phyloP scores from a whole-genome alignment of 140 eudicot species.

The Flaveria floridana region DNA sequence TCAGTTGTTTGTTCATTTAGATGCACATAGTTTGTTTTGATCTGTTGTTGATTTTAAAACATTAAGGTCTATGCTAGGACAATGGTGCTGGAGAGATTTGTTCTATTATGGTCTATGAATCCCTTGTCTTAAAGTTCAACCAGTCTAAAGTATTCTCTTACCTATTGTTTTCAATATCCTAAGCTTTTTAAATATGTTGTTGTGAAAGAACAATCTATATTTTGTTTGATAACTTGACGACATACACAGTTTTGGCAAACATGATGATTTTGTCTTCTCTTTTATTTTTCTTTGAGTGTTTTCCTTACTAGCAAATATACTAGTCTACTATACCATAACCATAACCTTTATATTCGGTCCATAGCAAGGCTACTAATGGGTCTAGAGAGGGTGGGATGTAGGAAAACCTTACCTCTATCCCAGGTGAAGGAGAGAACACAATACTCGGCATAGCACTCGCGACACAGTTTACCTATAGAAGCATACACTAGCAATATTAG shows the following conservation, averaged over 20 bases:
- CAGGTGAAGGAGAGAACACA: too few relatives aligned
- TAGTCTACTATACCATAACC: neutral
- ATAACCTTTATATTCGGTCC: too few relatives aligned
- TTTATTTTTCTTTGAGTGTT: neutral
- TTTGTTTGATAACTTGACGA: constrained; percentile 1
- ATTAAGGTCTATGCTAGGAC: constrained; percentile 13
- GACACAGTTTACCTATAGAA: too few relatives aligned
- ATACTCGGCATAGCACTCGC: too few relatives aligned
- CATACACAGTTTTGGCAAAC: neutral
- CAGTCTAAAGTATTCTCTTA: neutral
- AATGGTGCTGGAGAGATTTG: neutral
- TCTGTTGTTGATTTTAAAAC: constrained; percentile 14
- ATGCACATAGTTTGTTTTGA: constrained; percentile 24
- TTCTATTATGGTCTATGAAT: neutral
- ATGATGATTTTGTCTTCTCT: constrained; percentile 1
- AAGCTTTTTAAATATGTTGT: neutral
- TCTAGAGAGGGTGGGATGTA: too few relatives aligned
- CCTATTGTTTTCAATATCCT: neutral
- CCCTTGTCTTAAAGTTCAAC: constrained; percentile 1
- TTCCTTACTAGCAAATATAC: constrained; percentile 1
- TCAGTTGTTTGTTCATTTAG: constrained; percentile 1
- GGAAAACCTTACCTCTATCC: too few relatives aligned
- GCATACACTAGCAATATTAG: too few relatives aligned
- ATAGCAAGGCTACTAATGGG: too few relatives aligned
- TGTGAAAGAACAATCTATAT: constrained; percentile 5